A percentile compares a stretch with the other conserved stretches of the same genome.
phyloP scores from a whole-genome alignment of 306 rosid species.

The Heteromeles arbutifolia region DNA sequence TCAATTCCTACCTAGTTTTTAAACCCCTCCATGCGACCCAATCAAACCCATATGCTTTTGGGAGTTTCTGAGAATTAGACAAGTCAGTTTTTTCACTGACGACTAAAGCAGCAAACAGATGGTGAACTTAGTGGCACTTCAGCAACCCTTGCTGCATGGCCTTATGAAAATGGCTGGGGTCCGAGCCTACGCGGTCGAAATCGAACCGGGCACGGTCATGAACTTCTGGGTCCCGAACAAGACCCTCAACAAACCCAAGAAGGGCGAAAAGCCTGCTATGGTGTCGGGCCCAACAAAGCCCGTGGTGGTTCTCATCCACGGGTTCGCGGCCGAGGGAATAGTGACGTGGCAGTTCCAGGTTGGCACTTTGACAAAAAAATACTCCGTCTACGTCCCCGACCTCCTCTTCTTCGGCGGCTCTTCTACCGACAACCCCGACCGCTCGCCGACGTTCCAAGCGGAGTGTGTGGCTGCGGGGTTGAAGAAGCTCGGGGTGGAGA shows the following conservation, averaged over 20 bases:
- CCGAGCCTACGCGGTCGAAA: constrained; percentile 54
- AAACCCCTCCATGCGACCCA: not conserved
- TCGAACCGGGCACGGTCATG: constrained; percentile 73
- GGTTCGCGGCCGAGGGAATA: constrained; percentile 78
- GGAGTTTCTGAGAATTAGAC: not conserved
- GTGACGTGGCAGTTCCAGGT: constrained; percentile 80
- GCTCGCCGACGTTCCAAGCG: constrained; percentile 69
- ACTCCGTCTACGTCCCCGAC: constrained; percentile 73
- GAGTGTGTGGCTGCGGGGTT: constrained; percentile 55
- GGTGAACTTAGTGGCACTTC: constrained; percentile 81
- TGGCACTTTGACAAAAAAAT: constrained; percentile 34
- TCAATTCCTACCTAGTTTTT: not conserved
- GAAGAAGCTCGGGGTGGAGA: constrained; percentile 63
- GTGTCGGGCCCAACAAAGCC: constrained; percentile 51
- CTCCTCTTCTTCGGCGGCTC: constrained; percentile 83
- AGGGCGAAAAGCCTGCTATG: constrained; percentile 18
- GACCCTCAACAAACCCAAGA: constrained; percentile 46
- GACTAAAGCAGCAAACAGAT: constrained; percentile 11
- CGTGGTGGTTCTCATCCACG: constrained; percentile 64
- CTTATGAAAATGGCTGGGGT: constrained; percentile 92
- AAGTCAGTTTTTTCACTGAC: not conserved
- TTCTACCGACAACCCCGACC: constrained; percentile 32
- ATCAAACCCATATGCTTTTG: not conserved
- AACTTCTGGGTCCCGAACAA: constrained; percentile 72
- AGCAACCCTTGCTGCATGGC: constrained; percentile 50